These are phyloP conservation scores for Debaryomyces sp. DNA, from an alignment of 1,139 yeast genomes.

Conservation along the genomic window DNA sequence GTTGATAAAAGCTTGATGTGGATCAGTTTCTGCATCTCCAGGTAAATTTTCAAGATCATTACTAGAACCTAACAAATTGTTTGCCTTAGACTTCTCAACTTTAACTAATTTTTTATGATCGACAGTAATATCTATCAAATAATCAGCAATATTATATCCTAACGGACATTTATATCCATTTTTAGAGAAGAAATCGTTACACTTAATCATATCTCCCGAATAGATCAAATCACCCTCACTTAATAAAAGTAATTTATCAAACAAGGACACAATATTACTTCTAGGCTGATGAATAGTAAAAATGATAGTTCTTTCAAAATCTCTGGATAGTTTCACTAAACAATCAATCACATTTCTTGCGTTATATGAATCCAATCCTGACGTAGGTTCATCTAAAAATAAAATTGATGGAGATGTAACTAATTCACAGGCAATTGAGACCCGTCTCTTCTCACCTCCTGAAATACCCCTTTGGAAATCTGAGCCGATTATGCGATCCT, in stretches of 20 bases:
- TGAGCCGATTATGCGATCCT: conserved; percentile 85
- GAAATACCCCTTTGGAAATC: conserved; percentile 91
- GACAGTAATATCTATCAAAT: conserved; percentile 85
- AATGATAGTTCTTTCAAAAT: conserved; percentile 82
- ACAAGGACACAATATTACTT: conserved; percentile 88
- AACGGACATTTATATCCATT: conserved; percentile 83
- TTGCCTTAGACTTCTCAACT: conserved; percentile 15
- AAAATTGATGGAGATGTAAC: conserved; percentile 84
- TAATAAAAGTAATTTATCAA: conserved; percentile 77
- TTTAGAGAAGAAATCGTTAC: conserved; percentile 71
- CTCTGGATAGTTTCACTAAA: conserved; percentile 75
- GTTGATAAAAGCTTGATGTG: conserved; percentile 41
- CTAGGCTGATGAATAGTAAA: conserved; percentile 98
- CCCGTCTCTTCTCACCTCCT: conserved; percentile 91
- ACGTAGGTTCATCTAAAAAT: conserved; percentile 88
- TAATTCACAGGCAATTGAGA: conserved; percentile 86
- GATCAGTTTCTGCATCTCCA: conserved; percentile 32
- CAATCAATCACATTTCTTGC: conserved; percentile 91
- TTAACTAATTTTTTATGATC: conserved; percentile 45
- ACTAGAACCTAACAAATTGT: conserved; percentile 25
- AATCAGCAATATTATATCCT: conserved; percentile 94
- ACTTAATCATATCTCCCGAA: conserved; percentile 77
- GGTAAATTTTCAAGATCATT: conserved; percentile 22
- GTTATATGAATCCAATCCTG: conserved; percentile 92
- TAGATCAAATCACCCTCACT: conserved; percentile 86